phyloP scores from a whole-genome alignment of 108 stramenopile species.

The Fragilaria crotonensis region DNA sequence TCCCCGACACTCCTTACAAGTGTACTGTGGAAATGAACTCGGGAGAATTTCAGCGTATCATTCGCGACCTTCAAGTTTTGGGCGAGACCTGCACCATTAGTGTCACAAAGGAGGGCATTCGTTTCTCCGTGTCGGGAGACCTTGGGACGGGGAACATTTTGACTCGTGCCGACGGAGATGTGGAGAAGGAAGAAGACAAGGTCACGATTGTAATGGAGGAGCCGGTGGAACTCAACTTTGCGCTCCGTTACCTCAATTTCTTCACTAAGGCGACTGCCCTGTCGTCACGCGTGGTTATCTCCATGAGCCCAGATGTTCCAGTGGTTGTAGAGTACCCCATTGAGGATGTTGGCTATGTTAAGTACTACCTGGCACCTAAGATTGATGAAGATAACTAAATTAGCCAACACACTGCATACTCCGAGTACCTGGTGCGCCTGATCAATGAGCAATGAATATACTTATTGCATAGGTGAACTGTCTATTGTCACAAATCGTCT shows the following conservation, averaged over 20 bases:
- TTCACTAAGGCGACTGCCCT: conserved; percentile 98
- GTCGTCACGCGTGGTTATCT: conserved; percentile 75
- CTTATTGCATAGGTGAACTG: no score
- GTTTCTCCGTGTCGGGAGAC: conserved; percentile 88
- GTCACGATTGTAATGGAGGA: conserved; percentile 96
- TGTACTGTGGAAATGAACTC: conserved; percentile 94
- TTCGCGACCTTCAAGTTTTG: conserved; percentile 93
- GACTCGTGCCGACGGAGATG: conserved; percentile 76
- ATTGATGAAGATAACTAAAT: conserved; percentile 86
- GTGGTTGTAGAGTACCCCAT: conserved; percentile 98
- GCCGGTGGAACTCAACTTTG: conserved; percentile 97
- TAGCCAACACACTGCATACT: conserved; percentile 18
- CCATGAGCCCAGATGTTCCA: conserved; percentile 95
- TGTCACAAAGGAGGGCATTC: conserved; percentile 93
- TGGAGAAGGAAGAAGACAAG: conserved; percentile 91
- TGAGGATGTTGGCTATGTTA: conserved; percentile 82
- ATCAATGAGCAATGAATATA: no score
- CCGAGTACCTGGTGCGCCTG: no score
- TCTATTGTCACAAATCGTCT: conserved; percentile 21
- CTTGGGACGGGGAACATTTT: conserved; percentile 95
- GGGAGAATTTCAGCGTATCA: conserved; percentile 95
- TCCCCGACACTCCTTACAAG: conserved; percentile 99
- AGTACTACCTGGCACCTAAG: conserved; percentile 99
- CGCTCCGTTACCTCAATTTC: conserved; percentile 94
- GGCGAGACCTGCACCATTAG: conserved; percentile 96